These are phyloP conservation scores for Saccharomycopsis selenospora DNA, from an alignment of 805 yeast genomes.

Conservation along the genomic window DNA sequence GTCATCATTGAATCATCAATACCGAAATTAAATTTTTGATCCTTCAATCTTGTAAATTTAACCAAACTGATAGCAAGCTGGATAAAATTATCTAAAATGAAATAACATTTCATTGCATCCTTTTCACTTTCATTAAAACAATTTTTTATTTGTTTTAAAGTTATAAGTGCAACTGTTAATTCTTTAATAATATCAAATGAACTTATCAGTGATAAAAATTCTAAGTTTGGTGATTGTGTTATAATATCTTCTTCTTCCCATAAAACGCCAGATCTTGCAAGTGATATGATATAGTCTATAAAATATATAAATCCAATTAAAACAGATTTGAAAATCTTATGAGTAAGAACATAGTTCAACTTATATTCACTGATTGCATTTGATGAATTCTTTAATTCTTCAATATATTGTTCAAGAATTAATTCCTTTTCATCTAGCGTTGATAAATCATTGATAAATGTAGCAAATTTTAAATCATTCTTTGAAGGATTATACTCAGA, in stretches of 20 bases:
- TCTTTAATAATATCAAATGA: conserved; percentile 7
- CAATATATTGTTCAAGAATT: conserved; percentile 33
- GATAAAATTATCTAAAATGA: background rate
- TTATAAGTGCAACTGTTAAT: conserved; percentile 1
- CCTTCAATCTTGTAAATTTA: background rate
- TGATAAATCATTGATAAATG: conserved; percentile 40
- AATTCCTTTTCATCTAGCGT: conserved; percentile 61
- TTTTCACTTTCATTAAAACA: background rate
- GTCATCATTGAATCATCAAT: conserved; percentile 5
- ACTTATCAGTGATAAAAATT: conserved; percentile 25
- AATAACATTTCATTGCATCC: too few species aligned
- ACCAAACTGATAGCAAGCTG: background rate
- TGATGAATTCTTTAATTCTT: conserved; percentile 20
- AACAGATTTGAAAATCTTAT: conserved; percentile 44
- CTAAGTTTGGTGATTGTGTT: conserved; percentile 52
- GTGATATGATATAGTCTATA: conserved; percentile 39
- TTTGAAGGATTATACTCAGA: conserved; percentile 16
- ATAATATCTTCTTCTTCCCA: conserved; percentile 73
- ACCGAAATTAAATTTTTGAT: conserved; percentile 3
- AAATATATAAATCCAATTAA: conserved; percentile 48
- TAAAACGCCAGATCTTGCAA: conserved; percentile 51
- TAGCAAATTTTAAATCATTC: conserved; percentile 14
- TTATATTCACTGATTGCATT: conserved; percentile 4
- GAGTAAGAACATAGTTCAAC: conserved; percentile 30
- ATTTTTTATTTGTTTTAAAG: background rate